phyloP scores from a whole-genome alignment of 768 basidiomycete genomes.

The Podaxis mareebaensis region DNA sequence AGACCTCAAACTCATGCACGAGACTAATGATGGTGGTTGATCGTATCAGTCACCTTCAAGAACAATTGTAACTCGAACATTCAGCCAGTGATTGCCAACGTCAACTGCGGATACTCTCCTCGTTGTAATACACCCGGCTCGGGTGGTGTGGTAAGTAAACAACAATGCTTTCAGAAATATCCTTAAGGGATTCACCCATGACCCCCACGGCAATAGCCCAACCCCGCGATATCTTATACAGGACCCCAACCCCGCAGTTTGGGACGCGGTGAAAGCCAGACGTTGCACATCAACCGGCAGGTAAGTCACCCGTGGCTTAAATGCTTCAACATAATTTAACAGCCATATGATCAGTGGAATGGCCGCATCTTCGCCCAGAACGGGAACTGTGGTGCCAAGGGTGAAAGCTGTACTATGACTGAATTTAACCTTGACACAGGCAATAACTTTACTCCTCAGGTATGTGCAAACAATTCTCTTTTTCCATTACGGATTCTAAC shows the following conservation, averaged over 20 bases:
- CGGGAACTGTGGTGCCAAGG: slow-evolving; percentile 35
- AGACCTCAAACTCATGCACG: neutral
- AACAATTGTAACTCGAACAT: slow-evolving; percentile 34
- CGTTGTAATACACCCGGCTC: slow-evolving; percentile 36
- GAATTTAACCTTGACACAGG: slow-evolving; percentile 43
- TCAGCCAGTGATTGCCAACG: slow-evolving; percentile 37
- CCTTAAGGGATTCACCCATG: neutral
- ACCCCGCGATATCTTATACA: slow-evolving; percentile 33
- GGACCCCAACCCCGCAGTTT: slow-evolving; percentile 35
- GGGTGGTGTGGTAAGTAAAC: slow-evolving; percentile 30
- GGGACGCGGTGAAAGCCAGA: slow-evolving; percentile 27
- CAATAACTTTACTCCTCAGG: slow-evolving; percentile 27
- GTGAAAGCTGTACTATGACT: slow-evolving; percentile 39
- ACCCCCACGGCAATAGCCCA: slow-evolving; percentile 22
- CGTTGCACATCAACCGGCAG: slow-evolving; percentile 29
- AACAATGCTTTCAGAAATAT: neutral
- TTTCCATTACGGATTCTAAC: neutral
- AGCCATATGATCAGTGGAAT: slow-evolving; percentile 32
- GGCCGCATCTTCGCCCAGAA: slow-evolving; percentile 41
- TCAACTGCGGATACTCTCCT: slow-evolving; percentile 42
- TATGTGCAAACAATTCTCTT: neutral
- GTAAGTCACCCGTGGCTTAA: slow-evolving; percentile 16
- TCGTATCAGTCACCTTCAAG: slow-evolving; percentile 30
- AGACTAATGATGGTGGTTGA: neutral
- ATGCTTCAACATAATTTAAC: neutral